A percentile compares a stretch with the other conserved stretches of the same genome.
phyloP scores from a whole-genome alignment of 2,329 filamentous ascomycete genomes.

The Colletotrichum euphorbiae region DNA sequence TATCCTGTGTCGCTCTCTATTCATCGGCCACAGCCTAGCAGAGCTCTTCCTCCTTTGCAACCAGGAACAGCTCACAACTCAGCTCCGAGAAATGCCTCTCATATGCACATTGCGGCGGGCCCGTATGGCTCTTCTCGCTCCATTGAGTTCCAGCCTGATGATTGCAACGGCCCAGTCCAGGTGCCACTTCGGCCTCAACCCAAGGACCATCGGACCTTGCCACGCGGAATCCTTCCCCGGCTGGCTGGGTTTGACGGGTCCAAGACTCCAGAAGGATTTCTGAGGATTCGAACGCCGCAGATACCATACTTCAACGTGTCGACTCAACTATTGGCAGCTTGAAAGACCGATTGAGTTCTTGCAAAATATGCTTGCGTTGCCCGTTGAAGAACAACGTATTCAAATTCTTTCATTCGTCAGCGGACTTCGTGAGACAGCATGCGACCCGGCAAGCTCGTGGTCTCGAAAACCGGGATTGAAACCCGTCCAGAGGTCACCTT shows the following conservation, averaged over 20 bases:
- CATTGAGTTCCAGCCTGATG: constrained; percentile 35
- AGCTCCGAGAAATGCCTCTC: constrained; percentile 34
- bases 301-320: too few relatives aligned
- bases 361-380: too few relatives aligned
- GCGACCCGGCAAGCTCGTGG: not conserved
- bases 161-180: constrained; percentile 27
- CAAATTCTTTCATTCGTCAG: not conserved
- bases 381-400: not conserved
- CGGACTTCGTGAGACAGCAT: not conserved
- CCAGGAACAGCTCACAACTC: constrained; percentile 19
- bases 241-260: constrained; percentile 1
- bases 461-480: constrained; percentile 14
- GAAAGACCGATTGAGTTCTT: too few relatives aligned
- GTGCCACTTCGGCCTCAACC: constrained; percentile 27
- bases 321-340: too few relatives aligned
- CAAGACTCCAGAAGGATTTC: too few relatives aligned
- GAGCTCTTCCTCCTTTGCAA: constrained; percentile 23
- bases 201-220: constrained; percentile 26
- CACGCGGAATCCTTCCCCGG: constrained; percentile 32
- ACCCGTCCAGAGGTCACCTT: not conserved
- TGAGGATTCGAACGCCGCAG: too few relatives aligned
- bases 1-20: constrained; percentile 30
- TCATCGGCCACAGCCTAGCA: constrained; percentile 31
- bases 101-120: constrained; percentile 17
- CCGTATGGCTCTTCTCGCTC: constrained; percentile 21